Conservation (phyloP, 192 early-diverging fungal genomes). For the Cetraspora pellucida region DNA sequence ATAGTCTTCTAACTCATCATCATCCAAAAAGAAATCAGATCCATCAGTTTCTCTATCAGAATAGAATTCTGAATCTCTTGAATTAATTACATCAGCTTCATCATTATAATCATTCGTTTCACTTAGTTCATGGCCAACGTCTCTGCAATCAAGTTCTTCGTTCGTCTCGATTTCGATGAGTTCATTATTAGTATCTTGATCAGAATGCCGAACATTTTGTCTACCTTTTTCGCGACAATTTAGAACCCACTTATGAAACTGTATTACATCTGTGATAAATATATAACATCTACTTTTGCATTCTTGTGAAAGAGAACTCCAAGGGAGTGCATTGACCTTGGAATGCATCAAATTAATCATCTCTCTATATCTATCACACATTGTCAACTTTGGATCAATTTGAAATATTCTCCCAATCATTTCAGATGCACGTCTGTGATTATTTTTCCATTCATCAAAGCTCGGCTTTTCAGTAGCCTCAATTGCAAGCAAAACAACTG, state of each 20-base stretch:
- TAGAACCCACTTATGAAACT: conserved; percentile 7
- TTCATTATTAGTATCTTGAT: background rate
- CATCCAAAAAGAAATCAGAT: background rate
- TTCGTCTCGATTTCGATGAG: background rate
- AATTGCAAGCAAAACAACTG: conserved; percentile 12
- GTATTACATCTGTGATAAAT: conserved; percentile 1
- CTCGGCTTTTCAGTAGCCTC: conserved; percentile 23
- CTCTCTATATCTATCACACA: conserved; percentile 11
- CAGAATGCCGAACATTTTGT: background rate
- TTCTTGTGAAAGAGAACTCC: background rate
- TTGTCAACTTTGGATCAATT: background rate
- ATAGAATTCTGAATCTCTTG: background rate
- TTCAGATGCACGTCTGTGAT: background rate
- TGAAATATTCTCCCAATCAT: background rate
- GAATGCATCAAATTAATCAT: background rate
- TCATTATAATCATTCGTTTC: background rate
- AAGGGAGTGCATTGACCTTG: background rate
- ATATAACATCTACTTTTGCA: background rate
- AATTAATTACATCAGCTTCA: background rate
- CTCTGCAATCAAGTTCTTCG: background rate
- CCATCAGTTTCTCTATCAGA: background rate
- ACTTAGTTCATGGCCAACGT: background rate
- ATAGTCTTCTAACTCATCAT: background rate
- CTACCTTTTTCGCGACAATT: background rate
- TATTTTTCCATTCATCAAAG: background rate